These are phyloP conservation scores for Rhytidiadelphus loreus DNA, from an alignment of 225 moss, liverwort and hornwort genomes.

Conservation along the genomic window DNA sequence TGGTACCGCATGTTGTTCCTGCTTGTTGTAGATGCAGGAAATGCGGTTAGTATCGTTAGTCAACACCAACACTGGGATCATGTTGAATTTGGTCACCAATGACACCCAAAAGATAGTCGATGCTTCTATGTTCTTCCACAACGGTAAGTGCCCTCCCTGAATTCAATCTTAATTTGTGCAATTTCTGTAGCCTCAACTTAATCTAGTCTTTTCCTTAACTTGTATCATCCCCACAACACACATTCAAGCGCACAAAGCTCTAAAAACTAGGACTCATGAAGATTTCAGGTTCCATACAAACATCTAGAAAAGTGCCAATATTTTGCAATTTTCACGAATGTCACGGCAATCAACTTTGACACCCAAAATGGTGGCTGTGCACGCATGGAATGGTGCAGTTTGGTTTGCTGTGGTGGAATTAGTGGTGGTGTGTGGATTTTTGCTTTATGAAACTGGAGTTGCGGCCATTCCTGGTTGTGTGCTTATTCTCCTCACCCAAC, in stretches of 20 bases:
- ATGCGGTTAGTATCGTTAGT: slow-evolving; percentile 45
- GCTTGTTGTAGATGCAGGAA: slow-evolving; percentile 14
- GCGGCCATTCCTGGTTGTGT: slow-evolving; percentile 45
- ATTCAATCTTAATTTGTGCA: background rate
- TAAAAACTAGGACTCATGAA: no score
- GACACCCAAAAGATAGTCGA: slow-evolving; percentile 58
- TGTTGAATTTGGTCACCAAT: slow-evolving; percentile 56
- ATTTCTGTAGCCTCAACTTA: background rate
- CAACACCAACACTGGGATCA: slow-evolving; percentile 43
- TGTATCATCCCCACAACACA: background rate
- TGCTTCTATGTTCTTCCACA: slow-evolving; percentile 17
- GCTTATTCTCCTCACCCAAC: slow-evolving; percentile 43
- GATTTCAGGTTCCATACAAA: background rate
- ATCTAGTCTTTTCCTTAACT: background rate
- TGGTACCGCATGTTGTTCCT: background rate
- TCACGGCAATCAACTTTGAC: background rate
- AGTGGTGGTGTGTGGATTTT: slow-evolving; percentile 32
- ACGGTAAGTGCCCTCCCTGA: background rate
- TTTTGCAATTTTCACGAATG: background rate
- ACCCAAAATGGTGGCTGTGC: background rate
- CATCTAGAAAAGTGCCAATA: background rate
- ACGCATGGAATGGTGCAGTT: background rate
- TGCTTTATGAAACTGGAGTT: slow-evolving; percentile 37
- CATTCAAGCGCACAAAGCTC: background rate
- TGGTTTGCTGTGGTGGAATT: slow-evolving; percentile 21